Percentiles rank a stretch among this genome's conserved stretches.
phyloP scores from a whole-genome alignment of 495 filamentous ascomycete genomes.

The Podospora fimiseda region DNA sequence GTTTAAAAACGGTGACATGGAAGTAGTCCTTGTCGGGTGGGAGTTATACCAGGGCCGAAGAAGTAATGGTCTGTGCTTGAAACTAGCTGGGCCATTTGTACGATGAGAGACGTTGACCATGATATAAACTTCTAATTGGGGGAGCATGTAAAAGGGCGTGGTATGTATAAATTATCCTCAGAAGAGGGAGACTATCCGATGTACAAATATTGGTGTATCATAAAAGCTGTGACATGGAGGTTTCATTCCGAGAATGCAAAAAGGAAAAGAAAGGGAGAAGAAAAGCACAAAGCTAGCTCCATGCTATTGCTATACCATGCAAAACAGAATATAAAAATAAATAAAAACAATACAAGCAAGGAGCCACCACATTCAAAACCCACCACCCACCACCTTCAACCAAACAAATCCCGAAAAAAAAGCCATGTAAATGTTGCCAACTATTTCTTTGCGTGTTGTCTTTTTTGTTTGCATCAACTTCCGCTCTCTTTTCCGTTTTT shows the following conservation, averaged over 20 bases:
- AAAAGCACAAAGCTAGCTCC: neutral
- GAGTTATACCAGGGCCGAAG: too few relatives aligned
- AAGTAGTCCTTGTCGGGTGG: too few relatives aligned
- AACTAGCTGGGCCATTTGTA: neutral
- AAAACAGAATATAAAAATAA: neutral
- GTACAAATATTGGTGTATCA: neutral
- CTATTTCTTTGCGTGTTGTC: neutral
- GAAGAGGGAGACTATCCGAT: neutral
- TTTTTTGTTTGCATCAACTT: neutral
- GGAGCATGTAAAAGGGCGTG: neutral
- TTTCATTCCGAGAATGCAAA: too few relatives aligned
- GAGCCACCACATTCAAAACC: too few relatives aligned
- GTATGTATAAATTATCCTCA: neutral
- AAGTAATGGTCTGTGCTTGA: neutral
- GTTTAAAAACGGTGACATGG: too few relatives aligned
- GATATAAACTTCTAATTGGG: neutral
- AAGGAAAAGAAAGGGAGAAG: neutral
- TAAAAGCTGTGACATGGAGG: neutral
- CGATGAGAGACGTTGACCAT: too few relatives aligned
- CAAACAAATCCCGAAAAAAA: neutral
- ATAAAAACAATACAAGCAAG: neutral
- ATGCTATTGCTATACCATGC: neutral
- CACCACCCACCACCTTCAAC: too few relatives aligned
- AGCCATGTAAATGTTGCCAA: neutral
- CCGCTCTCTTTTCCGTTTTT: neutral